These are phyloP conservation scores for Teratosphaeria destructans DNA, from an alignment of 2,329 filamentous ascomycete genomes.

Conservation along the genomic window DNA sequence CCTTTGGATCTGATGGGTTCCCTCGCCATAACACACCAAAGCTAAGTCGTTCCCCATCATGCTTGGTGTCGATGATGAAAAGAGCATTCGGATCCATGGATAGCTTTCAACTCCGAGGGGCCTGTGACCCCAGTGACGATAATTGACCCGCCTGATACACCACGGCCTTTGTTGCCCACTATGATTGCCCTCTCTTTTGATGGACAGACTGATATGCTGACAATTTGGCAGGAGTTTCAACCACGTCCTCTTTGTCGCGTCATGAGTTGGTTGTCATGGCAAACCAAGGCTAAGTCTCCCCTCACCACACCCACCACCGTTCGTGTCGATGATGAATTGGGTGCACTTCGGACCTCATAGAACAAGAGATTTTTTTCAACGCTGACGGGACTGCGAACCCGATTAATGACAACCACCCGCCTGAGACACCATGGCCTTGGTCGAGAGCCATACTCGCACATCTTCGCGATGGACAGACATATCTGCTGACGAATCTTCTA, in stretches of 20 bases:
- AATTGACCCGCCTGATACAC: not conserved
- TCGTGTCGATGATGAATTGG: not conserved
- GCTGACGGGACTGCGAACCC: not conserved
- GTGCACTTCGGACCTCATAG: not conserved
- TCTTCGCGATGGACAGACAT: not conserved
- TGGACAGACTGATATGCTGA: not conserved
- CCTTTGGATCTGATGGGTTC: not conserved
- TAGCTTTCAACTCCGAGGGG: not conserved
- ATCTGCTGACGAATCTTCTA: not conserved
- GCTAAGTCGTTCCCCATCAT: not conserved
- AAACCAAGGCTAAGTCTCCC: not conserved
- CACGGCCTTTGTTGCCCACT: not conserved
- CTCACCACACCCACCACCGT: not conserved
- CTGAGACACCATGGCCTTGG: not conserved
- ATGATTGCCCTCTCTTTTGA: not conserved
- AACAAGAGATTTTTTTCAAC: not conserved
- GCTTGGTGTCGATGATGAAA: not conserved
- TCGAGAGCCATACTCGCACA: not conserved
- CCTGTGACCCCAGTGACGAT: not conserved
- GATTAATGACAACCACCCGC: not conserved
- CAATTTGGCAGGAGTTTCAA: not conserved
- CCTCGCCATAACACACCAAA: not conserved
- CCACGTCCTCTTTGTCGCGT: not conserved
- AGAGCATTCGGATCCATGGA: not conserved
- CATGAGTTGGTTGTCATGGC: not conserved